Base-by-base conservation (phyloP, 179 eudicot genomes). In the Carnegiea gigantea region DNA sequence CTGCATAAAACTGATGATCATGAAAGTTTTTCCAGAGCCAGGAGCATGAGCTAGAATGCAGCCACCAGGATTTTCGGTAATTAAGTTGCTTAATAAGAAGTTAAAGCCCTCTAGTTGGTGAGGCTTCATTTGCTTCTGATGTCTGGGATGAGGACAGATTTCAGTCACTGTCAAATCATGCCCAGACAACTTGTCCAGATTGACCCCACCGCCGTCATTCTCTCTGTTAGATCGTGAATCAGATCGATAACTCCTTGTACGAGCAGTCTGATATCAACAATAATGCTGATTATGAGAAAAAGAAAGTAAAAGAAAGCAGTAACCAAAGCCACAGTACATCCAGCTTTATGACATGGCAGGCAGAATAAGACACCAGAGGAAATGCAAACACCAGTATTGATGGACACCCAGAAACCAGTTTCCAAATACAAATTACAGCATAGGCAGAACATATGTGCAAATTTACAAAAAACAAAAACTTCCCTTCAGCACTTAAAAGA, bases 11-110 rank as follows among this genome's bases (percentile, higher is more conserved):
- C 98, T 96, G 20, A 96, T 96, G 4, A 96, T 92, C 99, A 94
- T 94, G 77, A 96, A 96, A 12, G 98, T 96, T 86, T 96, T 95
- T 10, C 99, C 99, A 10, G 98, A 94, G 23, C 99, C 98, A 26
- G 99, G 98, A 70, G 99, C 99, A 86, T 96, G 99, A 21, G 99
- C 99, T 84, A 96, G 75, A 67, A 96, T 96, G 82, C 98, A 96
- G 65, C 99, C 98, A 59, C 99, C 95, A 13, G 99, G 97, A 68
- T 93, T 89, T 48, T 94, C 96, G 15, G 90, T 75, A 72, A 96
- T 85, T 82, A 96, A 79, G 82, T 96, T 96, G 81, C 97, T 92
- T 20, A 90, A 80, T n/a, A 96, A 87, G 84, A 96, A 96, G 77
- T 94, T 94, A 60, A 96, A 96, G 13, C 99, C 97, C 82, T 94